Conservation (phyloP, 345 rosid genomes). For the Tarenaya hassleriana region DNA sequence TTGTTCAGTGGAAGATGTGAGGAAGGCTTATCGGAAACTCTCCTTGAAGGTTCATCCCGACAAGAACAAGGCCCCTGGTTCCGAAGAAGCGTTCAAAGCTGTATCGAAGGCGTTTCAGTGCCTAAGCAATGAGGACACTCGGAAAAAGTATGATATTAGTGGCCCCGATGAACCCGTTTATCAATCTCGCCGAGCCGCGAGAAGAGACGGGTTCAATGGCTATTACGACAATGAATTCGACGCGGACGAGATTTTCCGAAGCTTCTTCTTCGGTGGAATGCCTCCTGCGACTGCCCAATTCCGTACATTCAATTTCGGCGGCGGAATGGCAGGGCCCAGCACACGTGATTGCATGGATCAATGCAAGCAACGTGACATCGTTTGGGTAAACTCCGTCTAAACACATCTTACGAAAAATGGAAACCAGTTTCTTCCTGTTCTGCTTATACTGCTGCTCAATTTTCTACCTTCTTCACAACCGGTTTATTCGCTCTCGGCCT, state of each 20-base stretch:
- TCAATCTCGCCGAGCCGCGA: constrained; percentile 38
- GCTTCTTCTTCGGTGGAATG: constrained; percentile 83
- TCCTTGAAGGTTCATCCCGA: constrained; percentile 93
- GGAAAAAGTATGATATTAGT: constrained; percentile 62
- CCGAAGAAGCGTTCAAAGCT: constrained; percentile 85
- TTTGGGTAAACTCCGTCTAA: constrained; percentile 65
- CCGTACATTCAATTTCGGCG: constrained; percentile 58
- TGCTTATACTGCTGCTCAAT: constrained; percentile 61
- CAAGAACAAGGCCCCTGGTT: constrained; percentile 87
- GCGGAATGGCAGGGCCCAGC: constrained; percentile 52
- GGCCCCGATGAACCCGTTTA: constrained; percentile 76
- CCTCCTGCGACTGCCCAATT: constrained; percentile 70
- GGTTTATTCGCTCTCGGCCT: constrained; percentile 51
- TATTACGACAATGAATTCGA: constrained; percentile 73
- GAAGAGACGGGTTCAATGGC: constrained; percentile 45
- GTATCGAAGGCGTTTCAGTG: constrained; percentile 93
- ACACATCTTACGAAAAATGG: constrained; percentile 60
- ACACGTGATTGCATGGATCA: constrained; percentile 51
- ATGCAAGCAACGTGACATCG: constrained; percentile 63
- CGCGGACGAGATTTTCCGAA: constrained; percentile 89
- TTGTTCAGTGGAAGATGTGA: constrained; percentile 71
- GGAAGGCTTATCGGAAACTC: constrained; percentile 79
- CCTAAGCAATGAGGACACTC: constrained; percentile 60
- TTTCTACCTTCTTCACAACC: constrained; percentile 80
- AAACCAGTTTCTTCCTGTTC: constrained; percentile 70